Evolutionary conservation across 345 rosid genomes (phyloP), one percentile per base, ranked within the genome.

Genomic region (Salix brachista): DNA sequence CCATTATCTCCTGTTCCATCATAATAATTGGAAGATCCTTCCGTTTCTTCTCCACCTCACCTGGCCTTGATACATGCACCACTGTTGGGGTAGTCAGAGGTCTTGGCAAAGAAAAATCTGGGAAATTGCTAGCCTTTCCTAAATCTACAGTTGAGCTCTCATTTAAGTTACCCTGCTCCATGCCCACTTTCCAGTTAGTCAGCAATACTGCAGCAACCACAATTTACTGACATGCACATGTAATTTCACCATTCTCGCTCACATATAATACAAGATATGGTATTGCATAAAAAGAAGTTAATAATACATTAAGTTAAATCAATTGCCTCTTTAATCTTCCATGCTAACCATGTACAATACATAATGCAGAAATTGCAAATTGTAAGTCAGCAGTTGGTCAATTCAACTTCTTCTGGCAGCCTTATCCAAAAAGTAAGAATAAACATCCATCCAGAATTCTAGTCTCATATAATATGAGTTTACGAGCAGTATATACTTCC

Each of bases 1-100:
- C 97, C 99, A 95, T 93, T 68, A 93, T 91, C 85, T 95, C 99
- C 79, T 93, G 99, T 86, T 95, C 99, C 99, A 95, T 93, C 97
- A 91, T 93, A 76, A 95, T 90, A 60, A 95, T 90, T 1, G 97
- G 97, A 84, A 93, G 99, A 83, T 91, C 90, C 83, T 86, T 93
- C 86, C 97, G 84, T 48, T 84, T 84, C 61, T 86, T 84, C 66
- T 90, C 96, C 76, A 93, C 88, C 66, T 88, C 97, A 21, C 80
- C 83, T 72, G 96, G 94, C 88, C 97, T 88, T 4, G 78, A 81
- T 26, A 91, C 98, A 80, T 86, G 90, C 76, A 93, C 94, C 56
- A 95, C 87, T 73, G 75, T 86, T 54, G 93, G 90, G 30, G 83
- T 36, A 67, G 77, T 77, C 76, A 75, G 64, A 77, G 82, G 79